phyloP scores from a whole-genome alignment of 2,329 filamentous ascomycete genomes.

The Trichophyton rubrum region DNA sequence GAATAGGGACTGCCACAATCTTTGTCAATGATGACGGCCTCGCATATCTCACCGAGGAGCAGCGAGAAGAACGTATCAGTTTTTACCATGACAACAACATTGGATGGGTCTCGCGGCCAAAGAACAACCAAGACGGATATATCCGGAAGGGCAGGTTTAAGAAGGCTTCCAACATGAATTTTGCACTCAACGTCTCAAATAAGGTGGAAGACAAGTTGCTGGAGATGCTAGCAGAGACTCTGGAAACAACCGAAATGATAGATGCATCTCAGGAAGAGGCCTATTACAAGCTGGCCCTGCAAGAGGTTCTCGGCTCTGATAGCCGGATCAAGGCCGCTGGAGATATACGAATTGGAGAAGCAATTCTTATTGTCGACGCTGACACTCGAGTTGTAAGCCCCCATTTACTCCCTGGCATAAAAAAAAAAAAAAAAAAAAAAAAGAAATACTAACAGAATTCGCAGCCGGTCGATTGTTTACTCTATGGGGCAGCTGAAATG shows the following conservation, averaged over 20 bases:
- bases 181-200: slow-evolving; percentile 49
- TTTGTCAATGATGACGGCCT: slow-evolving; percentile 32
- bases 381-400: slow-evolving; percentile 47
- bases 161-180: slow-evolving; percentile 68
- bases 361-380: slow-evolving; percentile 56
- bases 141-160: slow-evolving; percentile 54
- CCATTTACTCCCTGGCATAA: background rate
- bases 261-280: slow-evolving; percentile 36
- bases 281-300: slow-evolving; percentile 19
- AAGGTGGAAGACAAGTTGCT: slow-evolving; percentile 49
- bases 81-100: slow-evolving; percentile 41
- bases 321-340: slow-evolving; percentile 56
- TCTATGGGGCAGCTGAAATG: slow-evolving; percentile 62
- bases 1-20: slow-evolving; percentile 23
- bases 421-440: no score
- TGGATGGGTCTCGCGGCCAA: slow-evolving; percentile 39
- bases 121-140: slow-evolving; percentile 38
- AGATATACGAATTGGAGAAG: slow-evolving; percentile 75
- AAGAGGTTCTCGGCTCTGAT: slow-evolving; percentile 41
- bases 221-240: slow-evolving; percentile 7
- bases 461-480: slow-evolving; percentile 49
- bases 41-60: slow-evolving; percentile 29
- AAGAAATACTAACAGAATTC: background rate
- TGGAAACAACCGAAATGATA: slow-evolving; percentile 14
- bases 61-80: slow-evolving; percentile 33